phyloP scores from a whole-genome alignment of 495 filamentous ascomycete genomes.

The Cudoniella acicularis region DNA sequence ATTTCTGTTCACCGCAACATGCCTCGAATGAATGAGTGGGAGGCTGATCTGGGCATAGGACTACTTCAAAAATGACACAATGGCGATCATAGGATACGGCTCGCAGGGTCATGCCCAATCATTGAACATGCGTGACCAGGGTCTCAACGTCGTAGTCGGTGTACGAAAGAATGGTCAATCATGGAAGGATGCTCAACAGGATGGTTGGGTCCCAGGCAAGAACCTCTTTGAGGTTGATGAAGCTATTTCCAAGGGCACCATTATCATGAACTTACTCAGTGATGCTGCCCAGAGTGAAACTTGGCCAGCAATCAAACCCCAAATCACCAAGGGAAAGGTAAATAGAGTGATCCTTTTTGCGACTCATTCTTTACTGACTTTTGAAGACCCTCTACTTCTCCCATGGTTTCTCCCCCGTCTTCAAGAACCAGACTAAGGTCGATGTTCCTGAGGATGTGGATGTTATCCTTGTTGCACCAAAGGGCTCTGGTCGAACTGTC shows the following conservation, averaged over 20 bases:
- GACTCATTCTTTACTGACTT: constrained; percentile 19
- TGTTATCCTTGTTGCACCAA: constrained; percentile 98
- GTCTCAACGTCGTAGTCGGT: constrained; percentile 96
- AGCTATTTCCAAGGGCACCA: constrained; percentile 88
- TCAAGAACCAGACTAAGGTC: constrained; percentile 99
- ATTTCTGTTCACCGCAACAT: constrained; percentile 30
- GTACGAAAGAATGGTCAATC: constrained; percentile 97
- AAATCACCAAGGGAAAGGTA: constrained; percentile 96
- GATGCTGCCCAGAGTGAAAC: constrained; percentile 98
- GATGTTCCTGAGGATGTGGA: constrained; percentile 92
- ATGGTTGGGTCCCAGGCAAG: constrained; percentile 96
- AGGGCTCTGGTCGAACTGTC: constrained; percentile 97
- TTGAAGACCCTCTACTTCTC: constrained; percentile 96
- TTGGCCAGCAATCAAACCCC: constrained; percentile 96
- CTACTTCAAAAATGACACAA: constrained; percentile 99
- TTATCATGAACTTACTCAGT: constrained; percentile 97
- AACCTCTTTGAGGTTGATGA: constrained; percentile 97
- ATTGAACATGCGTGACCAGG: constrained; percentile 98
- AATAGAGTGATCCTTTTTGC: constrained; percentile 19
- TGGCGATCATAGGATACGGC: constrained; percentile 98
- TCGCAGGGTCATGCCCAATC: constrained; percentile 98
- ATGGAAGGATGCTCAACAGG: constrained; percentile 94
- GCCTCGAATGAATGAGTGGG: background rate
- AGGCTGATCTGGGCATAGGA: constrained; percentile 50
- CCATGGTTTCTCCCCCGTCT: constrained; percentile 99